Evolutionary conservation across 2,329 filamentous ascomycete genomes (phyloP), one percentile per base, ranked within the genome.

Genomic region (Penicillium sp.): DNA sequence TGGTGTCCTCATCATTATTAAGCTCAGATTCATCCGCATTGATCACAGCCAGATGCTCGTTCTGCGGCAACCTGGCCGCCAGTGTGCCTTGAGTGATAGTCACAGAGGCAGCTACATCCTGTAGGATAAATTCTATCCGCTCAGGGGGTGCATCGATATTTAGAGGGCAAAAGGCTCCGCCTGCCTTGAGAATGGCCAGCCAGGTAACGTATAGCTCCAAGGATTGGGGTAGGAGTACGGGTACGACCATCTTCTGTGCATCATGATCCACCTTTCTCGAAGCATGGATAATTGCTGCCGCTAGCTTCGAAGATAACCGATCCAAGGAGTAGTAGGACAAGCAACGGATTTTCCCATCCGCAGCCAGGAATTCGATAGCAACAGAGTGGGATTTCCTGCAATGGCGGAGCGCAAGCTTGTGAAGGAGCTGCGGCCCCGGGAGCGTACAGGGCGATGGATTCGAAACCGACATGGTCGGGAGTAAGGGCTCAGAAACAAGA

Each of bases 141-240:
- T 94, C 87, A 3, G 73, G 63, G 0, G 90, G 90, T 0, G 83
- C 79, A 63, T 94, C 89, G 33, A 86, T 74, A 45, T 84, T 84
- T 40, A 96, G 69, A 0, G 90, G 89, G 51, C 89, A 95, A 55
- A 95, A 95, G 0, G 87, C 87, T 23, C 79, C 86, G 5, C 90
- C 90, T 9, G 82, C 81, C 62, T 90, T 89, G 32, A 95, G 71
- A 37, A 91, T 79, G 3, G 84, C 88, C 30, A 95, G 64, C 47
- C 87, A 77, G 1, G 86, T 75, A 41, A 93, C 75, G 63, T 95
- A 95, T 16, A 96, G 74, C 32, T 83, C 76, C 7, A 83, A 80
- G 10, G 79, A 85, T 65, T 95, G 90, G 2, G 84, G 83, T 11
- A 94, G 66, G 14, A 94, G 74, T 2, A 95, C 69, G 0, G 90